Evolutionary conservation across 2,329 filamentous ascomycete genomes (phyloP), one percentile per base, ranked within the genome.

Genomic region (Curvularia eragrostidis): DNA sequence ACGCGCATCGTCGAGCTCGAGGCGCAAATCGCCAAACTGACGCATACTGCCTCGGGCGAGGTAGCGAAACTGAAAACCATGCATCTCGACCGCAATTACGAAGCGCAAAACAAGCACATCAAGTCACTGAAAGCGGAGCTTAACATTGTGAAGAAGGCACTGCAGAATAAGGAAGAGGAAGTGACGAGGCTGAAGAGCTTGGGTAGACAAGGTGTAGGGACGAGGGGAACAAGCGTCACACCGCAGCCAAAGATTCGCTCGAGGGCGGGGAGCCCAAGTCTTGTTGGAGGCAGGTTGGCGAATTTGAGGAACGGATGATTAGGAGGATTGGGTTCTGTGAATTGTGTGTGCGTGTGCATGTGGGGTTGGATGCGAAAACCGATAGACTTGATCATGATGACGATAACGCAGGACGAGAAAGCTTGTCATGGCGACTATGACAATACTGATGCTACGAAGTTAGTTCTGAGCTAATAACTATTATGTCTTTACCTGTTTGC

Each of bases 181-280:
- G 42, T 67, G 2, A 19, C 46, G 28, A 53, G 62, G 18, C 28
- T 67, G 18, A 72, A 66, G 54, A 66, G 48, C 30, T 48, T 54
- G 24, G 61, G 64, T 1, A 64, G 69, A 23, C 52, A 63, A 9
- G 72, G 68, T 1, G 66, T 70, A 6, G 68, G 72, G 0, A 76
- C 72, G 0, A 54, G 74, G 3, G 71, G 59, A 6, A 62, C 65
- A 18, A 75, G 72, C 54, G 66, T 65, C 6, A 73, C 72, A 18
- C 68, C 73, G 0, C 65, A 69, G 28, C 71, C 72, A 6, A 69
- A 67, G 34, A 60, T 65, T 1, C 63, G 67, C 9, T 67, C 62
- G 28, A 63, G 74, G 36, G 74, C 71, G 13, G 68, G 60, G 6
- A 75, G 73, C 64, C 74, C 73, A 13, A 58, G 30, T 34, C 26